Evolutionary conservation across 345 rosid genomes (phyloP).

Genomic region (Firmiana major): DNA sequence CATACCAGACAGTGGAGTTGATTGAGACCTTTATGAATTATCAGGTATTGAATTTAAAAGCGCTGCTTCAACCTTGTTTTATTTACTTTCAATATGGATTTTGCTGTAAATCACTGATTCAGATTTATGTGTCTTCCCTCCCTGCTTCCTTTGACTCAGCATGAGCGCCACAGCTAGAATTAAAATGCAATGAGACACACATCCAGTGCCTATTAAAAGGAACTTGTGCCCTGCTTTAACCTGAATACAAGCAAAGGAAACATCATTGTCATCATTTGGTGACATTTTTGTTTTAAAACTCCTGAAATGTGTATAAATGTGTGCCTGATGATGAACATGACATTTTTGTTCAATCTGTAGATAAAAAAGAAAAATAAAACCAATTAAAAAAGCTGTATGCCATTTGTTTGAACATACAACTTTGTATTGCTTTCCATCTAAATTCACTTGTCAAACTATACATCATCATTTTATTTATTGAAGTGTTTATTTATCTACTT

Average conservation of each 20-base stretch:
- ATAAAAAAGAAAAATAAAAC: background rate
- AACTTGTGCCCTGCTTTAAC: background rate
- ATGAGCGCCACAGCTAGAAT: background rate
- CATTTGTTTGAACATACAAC: background rate
- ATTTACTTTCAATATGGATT: background rate
- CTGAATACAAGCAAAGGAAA: background rate
- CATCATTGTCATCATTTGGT: background rate
- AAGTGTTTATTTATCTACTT: background rate
- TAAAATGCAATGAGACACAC: background rate
- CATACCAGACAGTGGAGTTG: conserved; percentile 88
- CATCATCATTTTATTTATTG: background rate
- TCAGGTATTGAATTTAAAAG: conserved; percentile 53
- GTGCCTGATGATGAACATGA: background rate
- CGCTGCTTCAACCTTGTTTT: background rate
- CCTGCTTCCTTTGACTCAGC: background rate
- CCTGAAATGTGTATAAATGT: background rate
- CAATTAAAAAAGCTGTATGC: background rate
- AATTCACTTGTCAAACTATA: background rate
- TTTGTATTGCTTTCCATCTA: background rate
- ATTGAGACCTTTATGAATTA: conserved; percentile 99
- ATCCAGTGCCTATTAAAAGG: background rate
- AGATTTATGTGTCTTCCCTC: background rate
- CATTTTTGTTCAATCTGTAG: background rate
- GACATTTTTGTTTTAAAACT: background rate
- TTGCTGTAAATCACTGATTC: background rate